Percentiles rank a stretch among this genome's conserved stretches.
Evolutionary conservation across 139 green algal genomes (phyloP).

Genomic region (Dunaliella primolecta): DNA sequence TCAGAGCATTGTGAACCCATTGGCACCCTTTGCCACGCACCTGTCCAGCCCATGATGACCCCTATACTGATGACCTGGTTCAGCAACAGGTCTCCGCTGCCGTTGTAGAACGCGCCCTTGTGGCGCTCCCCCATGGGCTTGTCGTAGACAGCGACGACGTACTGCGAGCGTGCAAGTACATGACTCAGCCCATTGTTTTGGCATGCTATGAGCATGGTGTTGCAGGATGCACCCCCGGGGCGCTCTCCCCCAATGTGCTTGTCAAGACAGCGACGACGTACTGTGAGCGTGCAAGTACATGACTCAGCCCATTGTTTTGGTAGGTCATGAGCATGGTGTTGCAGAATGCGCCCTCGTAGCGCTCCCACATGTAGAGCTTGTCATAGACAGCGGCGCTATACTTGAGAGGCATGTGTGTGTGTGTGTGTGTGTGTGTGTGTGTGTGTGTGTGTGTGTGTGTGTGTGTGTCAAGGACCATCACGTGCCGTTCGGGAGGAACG

Average conservation of each 20-base stretch:
- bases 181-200: neutral
- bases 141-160: neutral
- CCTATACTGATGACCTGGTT: slow-evolving; percentile 34
- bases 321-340: too few species aligned
- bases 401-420: too few species aligned
- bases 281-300: neutral
- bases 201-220: too few species aligned
- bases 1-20: too few species aligned
- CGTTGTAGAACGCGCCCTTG: slow-evolving; percentile 43
- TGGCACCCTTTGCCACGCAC: too few species aligned
- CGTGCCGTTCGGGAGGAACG: too few species aligned
- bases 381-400: neutral
- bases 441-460: too few species aligned
- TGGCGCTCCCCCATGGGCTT: slow-evolving; percentile 4
- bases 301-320: neutral
- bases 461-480: too few species aligned
- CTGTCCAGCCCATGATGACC: slow-evolving; percentile 27
- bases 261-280: neutral
- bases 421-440: too few species aligned
- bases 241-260: neutral
- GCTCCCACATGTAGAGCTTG: neutral
- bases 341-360: slow-evolving; percentile 37
- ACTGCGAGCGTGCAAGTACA: neutral
- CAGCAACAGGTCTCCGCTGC: slow-evolving; percentile 35
- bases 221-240: slow-evolving; percentile 36